A percentile compares a stretch with the other conserved stretches of the same genome.
phyloP scores from a whole-genome alignment of 1,139 yeast species.

The Pichia sp. region DNA sequence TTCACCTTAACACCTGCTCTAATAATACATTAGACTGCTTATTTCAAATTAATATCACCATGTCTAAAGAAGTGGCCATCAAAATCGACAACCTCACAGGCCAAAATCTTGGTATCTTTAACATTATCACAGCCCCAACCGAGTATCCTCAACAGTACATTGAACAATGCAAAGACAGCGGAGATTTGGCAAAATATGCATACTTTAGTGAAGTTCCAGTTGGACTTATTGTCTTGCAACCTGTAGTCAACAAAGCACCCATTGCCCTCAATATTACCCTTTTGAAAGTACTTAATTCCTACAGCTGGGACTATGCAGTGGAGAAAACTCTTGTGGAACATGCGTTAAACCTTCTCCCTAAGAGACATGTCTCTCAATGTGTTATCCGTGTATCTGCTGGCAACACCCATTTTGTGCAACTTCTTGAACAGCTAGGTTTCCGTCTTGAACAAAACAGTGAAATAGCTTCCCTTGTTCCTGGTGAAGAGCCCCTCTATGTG shows the following conservation, averaged over 20 bases:
- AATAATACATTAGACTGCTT: too few relatives aligned
- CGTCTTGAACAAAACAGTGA: neutral
- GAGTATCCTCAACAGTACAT: slow-evolving; percentile 43
- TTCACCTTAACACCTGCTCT: too few relatives aligned
- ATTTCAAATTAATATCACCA: neutral
- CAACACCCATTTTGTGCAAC: neutral
- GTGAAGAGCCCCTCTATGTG: neutral
- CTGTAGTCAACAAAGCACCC: slow-evolving; percentile 37
- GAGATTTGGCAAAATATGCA: slow-evolving; percentile 29
- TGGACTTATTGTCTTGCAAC: slow-evolving; percentile 56
- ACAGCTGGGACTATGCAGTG: slow-evolving; percentile 48
- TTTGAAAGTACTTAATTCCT: slow-evolving; percentile 58
- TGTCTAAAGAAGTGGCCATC: slow-evolving; percentile 17
- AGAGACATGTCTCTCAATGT: slow-evolving; percentile 31
- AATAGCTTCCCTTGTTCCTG: neutral
- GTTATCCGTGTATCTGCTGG: slow-evolving; percentile 13
- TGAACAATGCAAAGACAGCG: slow-evolving; percentile 32
- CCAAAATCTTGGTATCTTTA: slow-evolving; percentile 49
- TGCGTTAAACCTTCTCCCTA: slow-evolving; percentile 46
- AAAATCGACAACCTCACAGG: slow-evolving; percentile 51
- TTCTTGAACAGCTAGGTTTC: slow-evolving; percentile 12
- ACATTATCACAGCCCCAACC: slow-evolving; percentile 45
- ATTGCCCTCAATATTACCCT: slow-evolving; percentile 57
- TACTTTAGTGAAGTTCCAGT: slow-evolving; percentile 43
- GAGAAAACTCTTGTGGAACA: slow-evolving; percentile 54